Conservation (phyloP, 331 rosid species). For the Acacia concinna region DNA sequence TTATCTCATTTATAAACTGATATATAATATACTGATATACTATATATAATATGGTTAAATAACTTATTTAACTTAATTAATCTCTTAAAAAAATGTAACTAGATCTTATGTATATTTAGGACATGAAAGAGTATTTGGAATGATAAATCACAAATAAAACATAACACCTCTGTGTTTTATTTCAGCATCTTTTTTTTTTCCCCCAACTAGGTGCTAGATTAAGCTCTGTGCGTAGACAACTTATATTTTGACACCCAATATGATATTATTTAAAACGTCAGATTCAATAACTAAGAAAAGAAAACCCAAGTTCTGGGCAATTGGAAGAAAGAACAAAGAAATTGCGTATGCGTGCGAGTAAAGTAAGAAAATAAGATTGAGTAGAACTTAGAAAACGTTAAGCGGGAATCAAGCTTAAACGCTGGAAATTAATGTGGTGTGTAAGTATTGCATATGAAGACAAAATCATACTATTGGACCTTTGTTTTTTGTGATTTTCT, state of each 20-base stretch:
- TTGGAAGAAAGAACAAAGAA: not conserved
- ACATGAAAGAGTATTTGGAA: too few relatives aligned
- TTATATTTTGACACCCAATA: not conserved
- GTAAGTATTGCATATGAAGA: not conserved
- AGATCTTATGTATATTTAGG: too few relatives aligned
- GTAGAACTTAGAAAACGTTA: not conserved
- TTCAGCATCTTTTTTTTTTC: not conserved
- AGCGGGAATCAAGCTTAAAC: not conserved
- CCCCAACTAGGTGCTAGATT: too few relatives aligned
- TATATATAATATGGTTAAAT: too few relatives aligned
- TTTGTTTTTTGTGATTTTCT: not conserved
- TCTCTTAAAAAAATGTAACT: too few relatives aligned
- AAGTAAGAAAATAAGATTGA: not conserved
- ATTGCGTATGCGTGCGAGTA: not conserved
- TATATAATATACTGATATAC: too few relatives aligned
- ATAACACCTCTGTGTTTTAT: not conserved
- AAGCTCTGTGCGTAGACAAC: not conserved
- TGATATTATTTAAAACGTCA: not conserved
- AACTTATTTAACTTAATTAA: too few relatives aligned
- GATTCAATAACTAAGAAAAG: too few relatives aligned
- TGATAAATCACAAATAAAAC: too few relatives aligned
- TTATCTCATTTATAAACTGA: too few relatives aligned
- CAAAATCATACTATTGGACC: not conserved
- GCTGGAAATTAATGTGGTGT: not conserved
- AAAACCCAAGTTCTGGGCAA: not conserved